Evolutionary conservation across 768 basidiomycete genomes (phyloP).

Genomic region (Lactarius deliciosus): DNA sequence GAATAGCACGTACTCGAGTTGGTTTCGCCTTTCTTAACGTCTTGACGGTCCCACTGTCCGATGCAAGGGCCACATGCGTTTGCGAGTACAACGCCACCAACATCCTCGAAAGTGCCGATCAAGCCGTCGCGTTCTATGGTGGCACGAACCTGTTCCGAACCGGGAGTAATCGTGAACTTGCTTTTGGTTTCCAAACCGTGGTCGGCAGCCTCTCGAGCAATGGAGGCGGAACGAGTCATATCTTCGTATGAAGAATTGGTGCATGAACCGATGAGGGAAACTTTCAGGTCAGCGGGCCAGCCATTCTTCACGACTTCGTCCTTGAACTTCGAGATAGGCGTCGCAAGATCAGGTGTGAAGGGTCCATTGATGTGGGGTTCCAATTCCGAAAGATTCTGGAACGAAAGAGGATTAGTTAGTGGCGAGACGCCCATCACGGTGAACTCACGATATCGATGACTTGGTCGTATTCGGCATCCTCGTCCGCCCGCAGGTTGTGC

Average conservation of each 20-base stretch:
- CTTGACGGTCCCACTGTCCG: slow-evolving; percentile 97
- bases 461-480: slow-evolving; percentile 91
- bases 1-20: slow-evolving; percentile 78
- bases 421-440: not conserved
- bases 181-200: slow-evolving; percentile 90
- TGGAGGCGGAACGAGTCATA: slow-evolving; percentile 96
- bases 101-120: slow-evolving; percentile 81
- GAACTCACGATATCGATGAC: slow-evolving; percentile 81
- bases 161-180: slow-evolving; percentile 97
- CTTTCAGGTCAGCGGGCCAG: slow-evolving; percentile 97
- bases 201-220: slow-evolving; percentile 81
- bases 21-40: slow-evolving; percentile 93
- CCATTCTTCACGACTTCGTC: slow-evolving; percentile 88
- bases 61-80: slow-evolving; percentile 99
- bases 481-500: slow-evolving; percentile 87
- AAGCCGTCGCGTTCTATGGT: slow-evolving; percentile 97
- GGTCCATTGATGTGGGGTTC: slow-evolving; percentile 99
- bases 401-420: slow-evolving; percentile 6
- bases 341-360: slow-evolving; percentile 99
- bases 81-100: slow-evolving; percentile 91
- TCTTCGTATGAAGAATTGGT: slow-evolving; percentile 99
- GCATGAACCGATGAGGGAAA: slow-evolving; percentile 98
- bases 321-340: slow-evolving; percentile 95
- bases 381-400: slow-evolving; percentile 88
- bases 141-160: slow-evolving; percentile 97